Evolutionary conservation across 1,284 basidiomycete genomes (phyloP).

Genomic region (Schizophyllum amplum): DNA sequence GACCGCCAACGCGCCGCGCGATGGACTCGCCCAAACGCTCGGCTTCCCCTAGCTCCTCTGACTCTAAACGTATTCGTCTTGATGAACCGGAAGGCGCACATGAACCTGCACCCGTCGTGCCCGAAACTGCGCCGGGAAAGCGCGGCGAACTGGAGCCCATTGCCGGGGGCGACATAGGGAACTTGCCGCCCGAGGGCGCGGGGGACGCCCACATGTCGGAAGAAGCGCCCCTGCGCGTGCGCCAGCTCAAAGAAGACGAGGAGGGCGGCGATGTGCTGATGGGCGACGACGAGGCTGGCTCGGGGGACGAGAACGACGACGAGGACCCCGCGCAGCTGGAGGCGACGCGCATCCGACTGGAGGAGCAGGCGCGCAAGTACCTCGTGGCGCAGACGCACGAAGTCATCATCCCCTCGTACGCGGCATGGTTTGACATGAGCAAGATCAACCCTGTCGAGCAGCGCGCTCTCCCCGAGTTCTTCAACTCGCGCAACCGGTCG

Average conservation of each 20-base stretch:
- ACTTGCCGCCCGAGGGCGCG: constrained; percentile 50
- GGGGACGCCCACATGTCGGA: not conserved
- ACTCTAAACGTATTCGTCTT: constrained; percentile 59
- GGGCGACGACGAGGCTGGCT: constrained; percentile 66
- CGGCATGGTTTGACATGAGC: constrained; percentile 97
- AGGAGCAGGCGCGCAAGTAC: constrained; percentile 87
- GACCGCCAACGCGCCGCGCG: not conserved
- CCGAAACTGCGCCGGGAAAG: constrained; percentile 67
- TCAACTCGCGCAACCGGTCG: constrained; percentile 90
- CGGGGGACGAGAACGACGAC: constrained; percentile 65
- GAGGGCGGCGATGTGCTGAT: constrained; percentile 67
- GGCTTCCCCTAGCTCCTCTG: constrained; percentile 51
- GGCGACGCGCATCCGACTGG: constrained; percentile 68
- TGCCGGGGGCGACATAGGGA: constrained; percentile 60
- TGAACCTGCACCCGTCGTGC: constrained; percentile 44
- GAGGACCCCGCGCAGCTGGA: constrained; percentile 78
- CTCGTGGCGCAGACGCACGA: constrained; percentile 96
- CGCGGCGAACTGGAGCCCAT: constrained; percentile 71
- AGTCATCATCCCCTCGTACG: constrained; percentile 94
- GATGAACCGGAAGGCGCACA: constrained; percentile 57
- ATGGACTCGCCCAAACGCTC: constrained; percentile 73
- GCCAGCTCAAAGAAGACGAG: constrained; percentile 54
- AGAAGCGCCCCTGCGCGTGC: constrained; percentile 25
- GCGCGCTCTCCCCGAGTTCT: constrained; percentile 95
- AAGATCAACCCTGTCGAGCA: constrained; percentile 91